A percentile compares a stretch with the other conserved stretches of the same genome.
Conservation (phyloP, 805 yeast genomes). For the Hanseniaspora hatyaiensis region DNA sequence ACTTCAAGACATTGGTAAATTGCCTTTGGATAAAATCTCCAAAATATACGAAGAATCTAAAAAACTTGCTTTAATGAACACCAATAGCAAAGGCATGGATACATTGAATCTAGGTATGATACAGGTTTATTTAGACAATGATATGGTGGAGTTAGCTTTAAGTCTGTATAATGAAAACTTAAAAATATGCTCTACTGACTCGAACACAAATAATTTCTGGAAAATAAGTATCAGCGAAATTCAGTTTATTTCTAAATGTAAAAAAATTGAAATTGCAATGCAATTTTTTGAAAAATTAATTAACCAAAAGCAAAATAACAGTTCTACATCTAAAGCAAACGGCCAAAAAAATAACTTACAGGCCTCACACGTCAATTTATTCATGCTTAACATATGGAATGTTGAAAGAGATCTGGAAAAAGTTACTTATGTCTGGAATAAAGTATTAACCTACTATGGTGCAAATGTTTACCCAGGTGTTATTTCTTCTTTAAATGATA, state of each 20-base stretch:
- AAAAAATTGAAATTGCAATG: conserved; percentile 58
- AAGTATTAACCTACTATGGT: conserved; percentile 49
- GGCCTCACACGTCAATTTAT: conserved; percentile 58
- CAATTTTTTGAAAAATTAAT: conserved; percentile 66
- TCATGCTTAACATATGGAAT: conserved; percentile 49
- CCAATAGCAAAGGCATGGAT: conserved; percentile 23
- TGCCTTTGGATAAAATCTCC: conserved; percentile 51
- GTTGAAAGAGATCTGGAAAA: conserved; percentile 46
- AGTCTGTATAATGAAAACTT: conserved; percentile 39
- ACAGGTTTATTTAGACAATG: conserved; percentile 54
- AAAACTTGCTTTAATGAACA: conserved; percentile 28
- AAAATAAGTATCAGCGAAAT: conserved; percentile 64
- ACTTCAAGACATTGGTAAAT: conserved; percentile 44
- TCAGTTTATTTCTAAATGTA: conserved; percentile 65
- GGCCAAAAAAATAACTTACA: conserved; percentile 52
- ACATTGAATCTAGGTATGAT: conserved; percentile 57
- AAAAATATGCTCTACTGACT: conserved; percentile 39
- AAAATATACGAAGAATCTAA: conserved; percentile 40
- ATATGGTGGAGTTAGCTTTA: conserved; percentile 55
- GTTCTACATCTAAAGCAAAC: neutral
- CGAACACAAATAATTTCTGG: conserved; percentile 37
- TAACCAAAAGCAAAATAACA: conserved; percentile 32
- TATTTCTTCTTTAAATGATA: conserved; percentile 58
- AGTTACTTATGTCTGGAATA: conserved; percentile 51
- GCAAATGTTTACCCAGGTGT: conserved; percentile 52